Conservation (phyloP, 768 basidiomycete genomes). For the Boletus eberwhitei region DNA sequence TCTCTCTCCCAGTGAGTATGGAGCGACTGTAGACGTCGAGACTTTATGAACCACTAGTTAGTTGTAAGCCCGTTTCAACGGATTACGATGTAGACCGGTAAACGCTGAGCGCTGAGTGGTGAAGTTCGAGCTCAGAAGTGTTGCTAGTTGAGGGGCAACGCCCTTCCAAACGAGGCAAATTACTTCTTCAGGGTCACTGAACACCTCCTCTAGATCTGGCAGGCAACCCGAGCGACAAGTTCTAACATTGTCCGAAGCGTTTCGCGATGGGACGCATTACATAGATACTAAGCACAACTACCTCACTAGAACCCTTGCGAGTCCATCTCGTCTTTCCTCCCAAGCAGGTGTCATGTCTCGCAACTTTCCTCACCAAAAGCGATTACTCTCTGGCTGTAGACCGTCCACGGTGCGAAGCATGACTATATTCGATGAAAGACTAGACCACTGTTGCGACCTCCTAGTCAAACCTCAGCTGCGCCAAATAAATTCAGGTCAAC, state of each 20-base stretch:
- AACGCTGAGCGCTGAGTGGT: not conserved
- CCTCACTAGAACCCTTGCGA: not conserved
- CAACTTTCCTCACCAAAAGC: conserved; percentile 31
- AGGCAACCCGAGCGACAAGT: not conserved
- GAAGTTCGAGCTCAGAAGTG: not conserved
- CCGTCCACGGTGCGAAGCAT: conserved; percentile 35
- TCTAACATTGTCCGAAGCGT: no score
- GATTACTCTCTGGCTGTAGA: conserved; percentile 26
- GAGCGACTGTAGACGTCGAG: not conserved
- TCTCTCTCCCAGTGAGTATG: not conserved
- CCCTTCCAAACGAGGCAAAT: conserved; percentile 17
- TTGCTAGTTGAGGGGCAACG: conserved; percentile 10
- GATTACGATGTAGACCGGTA: conserved; percentile 1
- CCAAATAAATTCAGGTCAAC: conserved; percentile 10
- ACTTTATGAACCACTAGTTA: not conserved
- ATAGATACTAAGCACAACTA: not conserved
- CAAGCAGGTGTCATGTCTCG: no score
- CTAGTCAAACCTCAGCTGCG: not conserved
- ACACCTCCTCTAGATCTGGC: no score
- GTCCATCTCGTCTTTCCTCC: not conserved
- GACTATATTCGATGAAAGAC: conserved; percentile 39
- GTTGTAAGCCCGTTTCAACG: conserved; percentile 2
- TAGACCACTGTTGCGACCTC: conserved; percentile 34
- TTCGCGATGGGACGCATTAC: not conserved
- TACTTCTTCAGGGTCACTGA: not conserved